Conservation (phyloP, 768 basidiomycete species). For the Mycena galericulata region DNA sequence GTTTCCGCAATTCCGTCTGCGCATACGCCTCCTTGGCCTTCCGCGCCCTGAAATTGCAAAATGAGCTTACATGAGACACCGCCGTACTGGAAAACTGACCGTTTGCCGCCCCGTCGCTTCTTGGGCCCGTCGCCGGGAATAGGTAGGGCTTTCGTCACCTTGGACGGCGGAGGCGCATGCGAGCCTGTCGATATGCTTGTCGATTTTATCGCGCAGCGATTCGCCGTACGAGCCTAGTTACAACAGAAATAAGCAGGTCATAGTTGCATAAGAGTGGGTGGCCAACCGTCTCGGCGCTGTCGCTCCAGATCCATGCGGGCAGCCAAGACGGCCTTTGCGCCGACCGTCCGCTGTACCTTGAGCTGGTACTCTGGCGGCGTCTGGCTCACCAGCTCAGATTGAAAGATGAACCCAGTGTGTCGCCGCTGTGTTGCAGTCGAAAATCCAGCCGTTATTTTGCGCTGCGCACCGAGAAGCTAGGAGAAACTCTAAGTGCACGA, state of each 20-base stretch:
- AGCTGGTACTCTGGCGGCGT: slow-evolving; percentile 92
- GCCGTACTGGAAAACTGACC: slow-evolving; percentile 61
- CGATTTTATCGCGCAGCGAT: slow-evolving; percentile 86
- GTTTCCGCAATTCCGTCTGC: slow-evolving; percentile 94
- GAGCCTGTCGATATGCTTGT: slow-evolving; percentile 90
- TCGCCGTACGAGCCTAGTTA: slow-evolving; percentile 81
- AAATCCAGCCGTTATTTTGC: slow-evolving; percentile 92
- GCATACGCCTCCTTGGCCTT: slow-evolving; percentile 99
- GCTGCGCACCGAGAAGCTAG: slow-evolving; percentile 93
- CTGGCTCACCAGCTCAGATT: slow-evolving; percentile 87
- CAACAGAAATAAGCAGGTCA: background rate
- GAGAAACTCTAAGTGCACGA: background rate
- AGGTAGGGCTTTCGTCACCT: slow-evolving; percentile 93
- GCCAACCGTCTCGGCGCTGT: slow-evolving; percentile 80
- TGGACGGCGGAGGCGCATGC: slow-evolving; percentile 94
- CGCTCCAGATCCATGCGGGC: slow-evolving; percentile 96
- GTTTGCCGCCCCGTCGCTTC: slow-evolving; percentile 95
- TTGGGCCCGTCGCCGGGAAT: slow-evolving; percentile 96
- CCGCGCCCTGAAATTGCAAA: slow-evolving; percentile 74
- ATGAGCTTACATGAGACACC: background rate
- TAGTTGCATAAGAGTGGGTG: background rate
- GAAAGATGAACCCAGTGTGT: slow-evolving; percentile 97
- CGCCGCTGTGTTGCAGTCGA: slow-evolving; percentile 88
- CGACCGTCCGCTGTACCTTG: slow-evolving; percentile 93
- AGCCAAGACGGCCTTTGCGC: slow-evolving; percentile 91